Conservation (phyloP, 768 basidiomycete genomes). For the Psilocybe azurescens region DNA sequence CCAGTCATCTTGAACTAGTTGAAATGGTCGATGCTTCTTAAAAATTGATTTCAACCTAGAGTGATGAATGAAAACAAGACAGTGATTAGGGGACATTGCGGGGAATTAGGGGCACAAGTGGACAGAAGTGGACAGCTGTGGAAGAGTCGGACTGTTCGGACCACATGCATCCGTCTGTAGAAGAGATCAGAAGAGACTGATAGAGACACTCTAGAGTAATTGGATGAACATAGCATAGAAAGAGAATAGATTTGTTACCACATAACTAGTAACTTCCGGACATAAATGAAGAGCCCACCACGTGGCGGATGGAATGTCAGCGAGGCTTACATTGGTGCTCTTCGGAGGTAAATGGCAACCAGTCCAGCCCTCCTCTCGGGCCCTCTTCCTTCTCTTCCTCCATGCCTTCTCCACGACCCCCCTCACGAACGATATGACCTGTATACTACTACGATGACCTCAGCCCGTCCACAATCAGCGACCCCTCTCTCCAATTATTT, state of each 20-base stretch:
- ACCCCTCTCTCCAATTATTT: background rate
- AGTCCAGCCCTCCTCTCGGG: background rate
- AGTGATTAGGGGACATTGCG: background rate
- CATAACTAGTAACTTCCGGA: background rate
- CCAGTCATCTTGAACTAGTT: background rate
- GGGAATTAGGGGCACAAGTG: background rate
- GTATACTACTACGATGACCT: constrained; percentile 2
- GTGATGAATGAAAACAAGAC: no score
- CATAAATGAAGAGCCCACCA: background rate
- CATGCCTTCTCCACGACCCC: constrained; percentile 26
- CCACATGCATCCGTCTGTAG: no score
- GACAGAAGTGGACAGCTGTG: background rate
- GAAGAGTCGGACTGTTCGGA: background rate
- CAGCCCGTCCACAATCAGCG: background rate
- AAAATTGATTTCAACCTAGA: background rate
- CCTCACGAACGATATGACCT: constrained; percentile 23
- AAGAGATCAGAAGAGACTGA: no score
- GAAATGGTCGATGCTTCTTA: no score
- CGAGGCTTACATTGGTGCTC: background rate
- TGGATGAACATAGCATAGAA: no score
- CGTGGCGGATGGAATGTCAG: background rate
- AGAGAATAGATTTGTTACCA: no score
- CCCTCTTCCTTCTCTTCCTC: constrained; percentile 16
- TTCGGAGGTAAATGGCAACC: background rate
- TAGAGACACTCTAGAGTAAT: no score